phyloP scores from a whole-genome alignment of 495 filamentous ascomycete genomes.

The Podospora anserina region DNA sequence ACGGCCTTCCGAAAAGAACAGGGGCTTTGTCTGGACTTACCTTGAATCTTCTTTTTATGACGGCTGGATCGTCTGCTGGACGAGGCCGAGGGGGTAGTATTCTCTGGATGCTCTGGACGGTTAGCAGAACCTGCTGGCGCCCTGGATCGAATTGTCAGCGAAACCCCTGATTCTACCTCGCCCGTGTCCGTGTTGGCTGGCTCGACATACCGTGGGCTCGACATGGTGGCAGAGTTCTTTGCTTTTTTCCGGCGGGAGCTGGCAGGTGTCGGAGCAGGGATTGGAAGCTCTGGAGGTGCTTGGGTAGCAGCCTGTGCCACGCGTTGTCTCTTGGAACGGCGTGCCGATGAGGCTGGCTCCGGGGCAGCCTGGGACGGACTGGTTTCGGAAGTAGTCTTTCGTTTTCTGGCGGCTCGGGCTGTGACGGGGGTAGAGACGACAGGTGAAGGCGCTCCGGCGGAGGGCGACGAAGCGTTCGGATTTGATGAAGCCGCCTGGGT shows the following conservation, averaged over 20 bases:
- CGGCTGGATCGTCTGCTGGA: conserved; percentile 67
- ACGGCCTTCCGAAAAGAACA: neutral
- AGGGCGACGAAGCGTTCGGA: conserved; percentile 39
- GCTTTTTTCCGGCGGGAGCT: conserved; percentile 56
- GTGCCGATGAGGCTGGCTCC: conserved; percentile 37
- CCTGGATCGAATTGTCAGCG: conserved; percentile 27
- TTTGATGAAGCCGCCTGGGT: conserved; percentile 51
- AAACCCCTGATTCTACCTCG: neutral
- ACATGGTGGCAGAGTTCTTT: conserved; percentile 69
- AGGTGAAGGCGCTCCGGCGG: conserved; percentile 42
- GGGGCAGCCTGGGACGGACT: conserved; percentile 29
- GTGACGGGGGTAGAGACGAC: conserved; percentile 35
- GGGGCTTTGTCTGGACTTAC: conserved; percentile 16
- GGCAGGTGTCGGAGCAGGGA: conserved; percentile 33
- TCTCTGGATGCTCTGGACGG: conserved; percentile 31
- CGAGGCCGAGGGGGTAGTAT: conserved; percentile 43
- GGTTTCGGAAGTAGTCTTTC: conserved; percentile 36
- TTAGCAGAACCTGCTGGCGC: conserved; percentile 37
- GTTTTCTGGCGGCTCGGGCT: conserved; percentile 38
- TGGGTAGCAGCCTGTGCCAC: conserved; percentile 33
- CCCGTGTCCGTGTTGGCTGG: neutral
- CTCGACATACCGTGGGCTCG: conserved; percentile 68
- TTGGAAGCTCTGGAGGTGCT: conserved; percentile 23
- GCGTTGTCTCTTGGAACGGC: conserved; percentile 54
- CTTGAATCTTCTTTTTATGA: conserved; percentile 53